Evolutionary conservation across 2,329 filamentous ascomycete species (phyloP).

Genomic region (Pseudocercospora eumusae): DNA sequence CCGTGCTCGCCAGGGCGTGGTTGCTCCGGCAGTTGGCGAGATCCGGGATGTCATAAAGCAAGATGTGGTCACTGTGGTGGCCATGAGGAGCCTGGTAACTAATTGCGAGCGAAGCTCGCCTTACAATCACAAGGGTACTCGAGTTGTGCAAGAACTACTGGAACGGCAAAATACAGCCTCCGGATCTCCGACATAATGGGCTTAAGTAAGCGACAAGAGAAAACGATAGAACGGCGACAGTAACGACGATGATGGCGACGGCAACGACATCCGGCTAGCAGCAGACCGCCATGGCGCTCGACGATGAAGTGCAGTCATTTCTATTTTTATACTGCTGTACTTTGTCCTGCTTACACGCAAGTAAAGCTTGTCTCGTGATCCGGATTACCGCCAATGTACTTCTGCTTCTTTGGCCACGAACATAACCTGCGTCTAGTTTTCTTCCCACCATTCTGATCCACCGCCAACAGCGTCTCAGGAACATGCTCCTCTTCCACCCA

Average conservation of each 20-base stretch:
- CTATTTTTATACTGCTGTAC: too few species aligned
- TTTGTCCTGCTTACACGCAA: neutral
- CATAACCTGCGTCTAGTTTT: slow-evolving; percentile 15
- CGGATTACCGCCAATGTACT: slow-evolving; percentile 22
- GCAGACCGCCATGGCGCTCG: too few species aligned
- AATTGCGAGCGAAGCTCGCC: too few species aligned
- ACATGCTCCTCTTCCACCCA: slow-evolving; percentile 39
- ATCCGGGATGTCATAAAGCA: neutral
- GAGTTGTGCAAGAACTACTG: too few species aligned
- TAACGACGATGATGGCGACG: too few species aligned
- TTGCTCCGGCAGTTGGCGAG: slow-evolving; percentile 2
- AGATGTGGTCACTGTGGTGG: neutral
- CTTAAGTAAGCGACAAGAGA: too few species aligned
- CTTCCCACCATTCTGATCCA: neutral
- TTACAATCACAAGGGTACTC: too few species aligned
- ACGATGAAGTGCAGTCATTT: too few species aligned
- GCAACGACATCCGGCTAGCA: too few species aligned
- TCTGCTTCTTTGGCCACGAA: slow-evolving; percentile 25
- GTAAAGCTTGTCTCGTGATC: slow-evolving; percentile 15
- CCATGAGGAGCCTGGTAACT: neutral
- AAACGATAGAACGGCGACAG: too few species aligned
- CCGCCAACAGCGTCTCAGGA: slow-evolving; percentile 29
- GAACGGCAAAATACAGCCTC: too few species aligned
- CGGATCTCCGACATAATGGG: too few species aligned
- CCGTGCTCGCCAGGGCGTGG: neutral